Evolutionary conservation across 345 rosid genomes (phyloP).

Genomic region (Bretschneidera sinensis): DNA sequence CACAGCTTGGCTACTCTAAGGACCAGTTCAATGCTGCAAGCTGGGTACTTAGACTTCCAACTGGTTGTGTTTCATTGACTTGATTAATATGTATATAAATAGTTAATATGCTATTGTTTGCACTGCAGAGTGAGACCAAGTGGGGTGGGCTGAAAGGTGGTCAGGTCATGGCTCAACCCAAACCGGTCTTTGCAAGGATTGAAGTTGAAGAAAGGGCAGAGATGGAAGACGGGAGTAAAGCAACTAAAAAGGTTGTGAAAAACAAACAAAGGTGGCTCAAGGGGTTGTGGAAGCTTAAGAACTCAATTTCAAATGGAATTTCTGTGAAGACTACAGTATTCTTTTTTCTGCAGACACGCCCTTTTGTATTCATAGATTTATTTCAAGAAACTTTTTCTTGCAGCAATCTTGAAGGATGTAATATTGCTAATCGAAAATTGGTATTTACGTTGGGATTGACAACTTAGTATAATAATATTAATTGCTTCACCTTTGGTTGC

Average conservation of each 20-base stretch:
- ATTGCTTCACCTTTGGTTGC: too few species aligned
- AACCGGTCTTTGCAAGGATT: slow-evolving; percentile 77
- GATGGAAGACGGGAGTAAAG: slow-evolving; percentile 26
- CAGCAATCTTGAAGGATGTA: neutral
- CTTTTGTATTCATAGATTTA: neutral
- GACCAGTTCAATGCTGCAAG: slow-evolving; percentile 46
- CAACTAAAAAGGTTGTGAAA: slow-evolving; percentile 33
- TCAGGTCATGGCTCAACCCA: slow-evolving; percentile 80
- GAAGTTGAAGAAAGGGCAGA: slow-evolving; percentile 37
- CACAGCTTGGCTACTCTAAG: slow-evolving; percentile 75
- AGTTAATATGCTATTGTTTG: too few species aligned
- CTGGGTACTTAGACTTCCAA: too few species aligned
- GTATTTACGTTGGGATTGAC: too few species aligned
- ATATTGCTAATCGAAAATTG: too few species aligned
- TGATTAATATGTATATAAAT: neutral
- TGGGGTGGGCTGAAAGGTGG: slow-evolving; percentile 93
- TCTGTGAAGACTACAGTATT: neutral
- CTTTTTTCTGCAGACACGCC: neutral
- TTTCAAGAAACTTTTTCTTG: neutral
- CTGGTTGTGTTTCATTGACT: too few species aligned
- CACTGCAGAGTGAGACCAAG: slow-evolving; percentile 55
- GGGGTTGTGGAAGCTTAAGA: slow-evolving; percentile 40
- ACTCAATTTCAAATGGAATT: neutral
- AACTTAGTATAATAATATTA: too few species aligned
- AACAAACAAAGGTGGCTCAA: slow-evolving; percentile 40